These are phyloP conservation scores for Thalassiosira sp. DNA, from an alignment of 352 stramenopile genomes.

Conservation along the genomic window DNA sequence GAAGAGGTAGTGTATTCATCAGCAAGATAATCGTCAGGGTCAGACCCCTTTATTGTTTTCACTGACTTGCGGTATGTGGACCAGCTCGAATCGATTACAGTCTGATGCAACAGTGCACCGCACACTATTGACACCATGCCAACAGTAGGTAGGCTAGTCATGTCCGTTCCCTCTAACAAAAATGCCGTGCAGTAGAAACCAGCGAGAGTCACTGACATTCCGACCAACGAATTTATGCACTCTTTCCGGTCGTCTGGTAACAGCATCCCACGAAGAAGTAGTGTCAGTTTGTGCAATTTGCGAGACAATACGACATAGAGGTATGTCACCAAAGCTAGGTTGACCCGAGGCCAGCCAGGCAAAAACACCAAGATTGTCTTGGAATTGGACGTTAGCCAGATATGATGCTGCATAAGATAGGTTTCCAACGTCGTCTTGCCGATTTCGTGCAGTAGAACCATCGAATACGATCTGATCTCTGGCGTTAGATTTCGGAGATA, in stretches of 20 bases:
- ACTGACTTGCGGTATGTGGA: slow-evolving; percentile 28
- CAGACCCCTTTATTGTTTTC: slow-evolving; percentile 16
- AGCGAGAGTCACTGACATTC: slow-evolving; percentile 44
- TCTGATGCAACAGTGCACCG: slow-evolving; percentile 57
- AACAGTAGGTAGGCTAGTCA: slow-evolving; percentile 50
- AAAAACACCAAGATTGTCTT: slow-evolving; percentile 87
- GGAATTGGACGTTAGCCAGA: slow-evolving; percentile 89
- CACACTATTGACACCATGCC: slow-evolving; percentile 53
- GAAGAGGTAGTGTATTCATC: slow-evolving; percentile 25
- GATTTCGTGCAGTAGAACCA: slow-evolving; percentile 85
- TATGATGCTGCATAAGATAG: slow-evolving; percentile 90
- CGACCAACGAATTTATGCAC: slow-evolving; percentile 61
- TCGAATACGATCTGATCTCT: slow-evolving; percentile 72
- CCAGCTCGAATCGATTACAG: slow-evolving; percentile 62
- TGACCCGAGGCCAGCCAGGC: slow-evolving; percentile 79
- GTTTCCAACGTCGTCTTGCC: slow-evolving; percentile 91
- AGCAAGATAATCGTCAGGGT: slow-evolving; percentile 15
- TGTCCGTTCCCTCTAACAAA: slow-evolving; percentile 43
- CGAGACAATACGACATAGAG: slow-evolving; percentile 82
- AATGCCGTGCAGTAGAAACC: slow-evolving; percentile 56
- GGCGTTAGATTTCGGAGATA: slow-evolving; percentile 87
- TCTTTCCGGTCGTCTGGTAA: slow-evolving; percentile 63
- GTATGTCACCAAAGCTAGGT: slow-evolving; percentile 85
- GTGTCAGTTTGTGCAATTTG: slow-evolving; percentile 67
- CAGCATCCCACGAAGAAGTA: slow-evolving; percentile 69